Base-by-base conservation (phyloP, 2,329 filamentous ascomycete species). In the Diaporthe eres region DNA sequence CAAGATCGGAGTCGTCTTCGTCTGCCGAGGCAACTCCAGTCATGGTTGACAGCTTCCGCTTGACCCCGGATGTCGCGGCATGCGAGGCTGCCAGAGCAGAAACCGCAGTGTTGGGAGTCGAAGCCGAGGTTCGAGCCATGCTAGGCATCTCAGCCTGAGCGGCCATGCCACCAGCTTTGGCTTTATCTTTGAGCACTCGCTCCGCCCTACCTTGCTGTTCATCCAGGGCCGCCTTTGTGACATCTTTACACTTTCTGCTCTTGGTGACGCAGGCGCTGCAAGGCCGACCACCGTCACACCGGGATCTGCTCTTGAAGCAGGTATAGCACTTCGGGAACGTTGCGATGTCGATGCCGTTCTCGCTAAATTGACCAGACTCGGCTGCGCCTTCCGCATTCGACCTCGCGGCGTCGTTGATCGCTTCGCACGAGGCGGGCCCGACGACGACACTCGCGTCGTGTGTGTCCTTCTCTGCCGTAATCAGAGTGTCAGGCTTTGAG, bases 161-260 rank as follows among this genome's bases (percentile, higher is more conserved):
- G 3, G n/a, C 49, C 34, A 13, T 70, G 22, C 13, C 25, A 22
- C 28, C 34, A 5, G 49, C 31, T 25, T 51, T 70, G 13, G 47
- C 65, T n/a, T 42, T 53, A 13, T 55, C 49, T 37, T 28, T 19
- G 15, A 70, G 15, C n/a, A 70, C 34, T 39, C 49, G 51, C 34
- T 28, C n/a, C 65, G 65, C 65, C 49, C 34, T 53, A 4, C 42
- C 65, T 42, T 49, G 49, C 4, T 22, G 4, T 19, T 25, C 15
- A n/a, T 70, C 65, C 34, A 70, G 65, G 9, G 10, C 34, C 3
- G 22, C 65, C n/a, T 70, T 70, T 25, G 65, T 70, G 65, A 70
- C 49, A 17, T 8, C 22, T 34, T 28, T 70, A 42, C 65, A 70
- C 13, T 12, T 42, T 28, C 65, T 39, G 34, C 22, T 28, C 15